Evolutionary conservation across 345 rosid genomes (phyloP), one percentile per base, ranked within the genome.

Genomic region (Citrus cavaleriei): DNA sequence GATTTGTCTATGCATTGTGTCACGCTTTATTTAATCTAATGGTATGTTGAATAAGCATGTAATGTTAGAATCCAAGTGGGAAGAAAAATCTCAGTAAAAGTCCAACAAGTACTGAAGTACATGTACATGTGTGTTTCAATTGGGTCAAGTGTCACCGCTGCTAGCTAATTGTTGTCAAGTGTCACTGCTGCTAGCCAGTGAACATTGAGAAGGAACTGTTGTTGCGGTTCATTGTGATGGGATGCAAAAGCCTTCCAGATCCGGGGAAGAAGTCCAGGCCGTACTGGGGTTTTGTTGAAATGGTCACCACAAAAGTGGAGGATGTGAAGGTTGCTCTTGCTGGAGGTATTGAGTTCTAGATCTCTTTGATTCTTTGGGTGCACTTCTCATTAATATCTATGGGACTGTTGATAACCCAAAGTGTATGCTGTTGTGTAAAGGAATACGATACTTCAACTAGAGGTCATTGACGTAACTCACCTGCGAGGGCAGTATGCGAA

Each of bases 251-350:
- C 79, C 89, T 93, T 70, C 98, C 95, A 2, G 90, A 91, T 80
- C 94, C 91, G 5, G 80, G 86, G 77, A 81, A 89, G 79, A 89
- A 79, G 54, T 84, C 88, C 22, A 90, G 81, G 42, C 89, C 96
- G 19, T 91, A 78, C 49, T 91, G 96, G 98, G 93, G 97, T 2
- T 94, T 89, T 75, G 92, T 94, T 4, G 96, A 90, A 30, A 60
- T 89, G 88, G 95, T 94, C 65, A 88, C 93, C 16, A 88, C 85
- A 4, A 79, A 84, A n/a, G 85, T 88, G 14, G 89, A 91, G 38
- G 80, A 89, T 75, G 76, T 88, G 51, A 91, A 90, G 81, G 38
- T 46, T 80, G 93, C 90, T 55, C 90, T 91, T 13, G 81, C 81
- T 86, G 91, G 88, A 88, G 90, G 97, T 91, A 84, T 7, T 35